Percentiles rank a stretch among this genome's conserved stretches.
phyloP scores from a whole-genome alignment of 495 filamentous ascomycete species.

The Aspergillus wentii region DNA sequence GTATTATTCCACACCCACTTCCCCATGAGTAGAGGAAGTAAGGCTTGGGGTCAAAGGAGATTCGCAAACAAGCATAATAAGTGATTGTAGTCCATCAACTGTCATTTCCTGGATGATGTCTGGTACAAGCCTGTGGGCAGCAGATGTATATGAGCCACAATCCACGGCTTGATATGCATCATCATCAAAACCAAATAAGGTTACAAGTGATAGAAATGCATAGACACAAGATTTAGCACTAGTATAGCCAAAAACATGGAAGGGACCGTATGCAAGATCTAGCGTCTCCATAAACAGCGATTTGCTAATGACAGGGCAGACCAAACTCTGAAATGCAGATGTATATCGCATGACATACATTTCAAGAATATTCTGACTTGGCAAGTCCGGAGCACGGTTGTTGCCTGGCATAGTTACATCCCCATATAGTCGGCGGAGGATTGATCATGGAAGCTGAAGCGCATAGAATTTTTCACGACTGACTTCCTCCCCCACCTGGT shows the following conservation, averaged over 20 bases:
- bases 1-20: too few relatives aligned
- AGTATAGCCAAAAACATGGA: background rate
- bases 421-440: too few relatives aligned
- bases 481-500: too few relatives aligned
- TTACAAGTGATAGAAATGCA: constrained; percentile 9
- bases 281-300: constrained; percentile 10
- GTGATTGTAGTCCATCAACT: constrained; percentile 9
- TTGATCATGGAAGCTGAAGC: too few relatives aligned
- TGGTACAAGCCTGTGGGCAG: constrained; percentile 3
- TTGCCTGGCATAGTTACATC: too few relatives aligned
- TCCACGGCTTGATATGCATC: constrained; percentile 5
- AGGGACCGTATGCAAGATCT: constrained; percentile 11
- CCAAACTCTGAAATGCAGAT: constrained; percentile 9
- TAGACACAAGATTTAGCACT: constrained; percentile 16
- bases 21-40: too few relatives aligned
- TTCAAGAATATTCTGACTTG: constrained; percentile 3
- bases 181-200: constrained; percentile 11
- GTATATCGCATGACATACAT: constrained; percentile 3
- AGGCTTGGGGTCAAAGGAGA: background rate
- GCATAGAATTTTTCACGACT: too few relatives aligned
- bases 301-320: constrained; percentile 14
- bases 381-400: background rate
- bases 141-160: constrained; percentile 10
- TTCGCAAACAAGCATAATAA: constrained; percentile 15
- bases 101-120: constrained; percentile 11